Percentiles rank a stretch among this genome's conserved stretches.
phyloP scores from a whole-genome alignment of 2,329 filamentous ascomycete species.

The Aphanocladium album region DNA sequence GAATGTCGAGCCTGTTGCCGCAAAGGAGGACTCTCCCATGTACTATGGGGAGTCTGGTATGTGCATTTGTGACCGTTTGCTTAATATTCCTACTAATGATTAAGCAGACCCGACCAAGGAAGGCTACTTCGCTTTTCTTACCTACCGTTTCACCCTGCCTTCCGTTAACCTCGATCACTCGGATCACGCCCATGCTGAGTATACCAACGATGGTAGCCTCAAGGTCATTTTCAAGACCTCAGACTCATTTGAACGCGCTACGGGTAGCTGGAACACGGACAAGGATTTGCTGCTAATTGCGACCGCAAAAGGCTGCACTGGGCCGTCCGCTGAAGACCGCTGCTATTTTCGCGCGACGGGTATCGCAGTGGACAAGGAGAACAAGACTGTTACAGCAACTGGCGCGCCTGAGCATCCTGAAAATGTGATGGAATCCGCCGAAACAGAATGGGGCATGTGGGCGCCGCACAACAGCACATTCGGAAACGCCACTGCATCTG shows the following conservation, averaged over 20 bases:
- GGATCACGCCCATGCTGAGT: constrained; percentile 17
- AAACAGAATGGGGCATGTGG: constrained; percentile 25
- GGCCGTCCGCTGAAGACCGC: constrained; percentile 21
- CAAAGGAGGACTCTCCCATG: constrained; percentile 19
- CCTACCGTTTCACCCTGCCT: constrained; percentile 22
- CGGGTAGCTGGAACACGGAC: constrained; percentile 18
- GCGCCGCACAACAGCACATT: not conserved
- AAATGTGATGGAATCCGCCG: constrained; percentile 18
- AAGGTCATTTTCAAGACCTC: constrained; percentile 16
- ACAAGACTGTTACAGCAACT: constrained; percentile 16
- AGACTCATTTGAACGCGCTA: constrained; percentile 21
- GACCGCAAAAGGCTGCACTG: constrained; percentile 22
- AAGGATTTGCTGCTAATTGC: constrained; percentile 23
- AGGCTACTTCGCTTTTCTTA: constrained; percentile 23
- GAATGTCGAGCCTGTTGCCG: constrained; percentile 21
- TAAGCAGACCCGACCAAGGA: constrained; percentile 18
- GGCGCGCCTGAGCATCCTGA: constrained; percentile 20
- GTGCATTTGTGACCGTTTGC: not conserved
- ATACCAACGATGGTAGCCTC: constrained; percentile 9
- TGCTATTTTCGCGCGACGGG: constrained; percentile 25
- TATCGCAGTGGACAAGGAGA: constrained; percentile 16
- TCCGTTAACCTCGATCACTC: constrained; percentile 28
- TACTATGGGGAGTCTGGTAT: constrained; percentile 21
- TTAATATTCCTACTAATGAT: not conserved
- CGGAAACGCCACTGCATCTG: constrained; percentile 6